phyloP scores from a whole-genome alignment of 768 basidiomycete species.

The Russula virescens region DNA sequence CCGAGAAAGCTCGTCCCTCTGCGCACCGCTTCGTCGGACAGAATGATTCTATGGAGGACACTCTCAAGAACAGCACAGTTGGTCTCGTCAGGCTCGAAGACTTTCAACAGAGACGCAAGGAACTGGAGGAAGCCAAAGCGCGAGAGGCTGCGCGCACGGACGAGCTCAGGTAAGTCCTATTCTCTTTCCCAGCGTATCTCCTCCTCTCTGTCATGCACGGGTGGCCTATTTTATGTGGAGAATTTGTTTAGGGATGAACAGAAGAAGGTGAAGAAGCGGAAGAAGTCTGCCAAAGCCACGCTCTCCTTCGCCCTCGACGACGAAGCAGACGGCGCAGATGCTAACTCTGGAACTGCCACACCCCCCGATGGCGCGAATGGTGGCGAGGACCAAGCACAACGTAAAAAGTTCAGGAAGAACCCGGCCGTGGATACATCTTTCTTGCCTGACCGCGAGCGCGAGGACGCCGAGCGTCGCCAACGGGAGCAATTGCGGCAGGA shows the following conservation, averaged over 20 bases:
- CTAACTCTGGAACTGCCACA: conserved; percentile 31
- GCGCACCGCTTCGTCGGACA: conserved; percentile 88
- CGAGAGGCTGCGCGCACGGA: conserved; percentile 80
- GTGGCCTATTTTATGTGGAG: conserved; percentile 75
- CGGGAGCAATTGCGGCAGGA: conserved; percentile 84
- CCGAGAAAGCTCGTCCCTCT: conserved; percentile 87
- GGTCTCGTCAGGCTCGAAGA: conserved; percentile 90
- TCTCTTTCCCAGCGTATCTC: conserved; percentile 26
- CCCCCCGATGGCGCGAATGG: conserved; percentile 33
- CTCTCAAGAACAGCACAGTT: conserved; percentile 84
- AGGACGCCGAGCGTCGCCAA: conserved; percentile 84
- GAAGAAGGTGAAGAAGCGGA: conserved; percentile 87
- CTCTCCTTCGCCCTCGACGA: conserved; percentile 91
- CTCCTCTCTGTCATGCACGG: conserved; percentile 30
- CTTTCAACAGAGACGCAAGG: conserved; percentile 83
- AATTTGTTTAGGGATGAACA: conserved; percentile 80
- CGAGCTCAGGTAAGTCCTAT: conserved; percentile 75
- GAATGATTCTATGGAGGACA: conserved; percentile 91
- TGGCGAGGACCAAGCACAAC: conserved; percentile 51
- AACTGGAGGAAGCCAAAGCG: conserved; percentile 86
- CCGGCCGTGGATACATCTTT: conserved; percentile 97
- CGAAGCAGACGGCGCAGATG: conserved; percentile 50
- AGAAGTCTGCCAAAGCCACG: conserved; percentile 83
- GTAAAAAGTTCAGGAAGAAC: conserved; percentile 85
- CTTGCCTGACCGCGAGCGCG: conserved; percentile 94